Percentiles rank a stretch among this genome's conserved stretches.
These are phyloP conservation scores for Cryphonectria japonica DNA, from an alignment of 2,329 filamentous ascomycete species.

Conservation along the genomic window DNA sequence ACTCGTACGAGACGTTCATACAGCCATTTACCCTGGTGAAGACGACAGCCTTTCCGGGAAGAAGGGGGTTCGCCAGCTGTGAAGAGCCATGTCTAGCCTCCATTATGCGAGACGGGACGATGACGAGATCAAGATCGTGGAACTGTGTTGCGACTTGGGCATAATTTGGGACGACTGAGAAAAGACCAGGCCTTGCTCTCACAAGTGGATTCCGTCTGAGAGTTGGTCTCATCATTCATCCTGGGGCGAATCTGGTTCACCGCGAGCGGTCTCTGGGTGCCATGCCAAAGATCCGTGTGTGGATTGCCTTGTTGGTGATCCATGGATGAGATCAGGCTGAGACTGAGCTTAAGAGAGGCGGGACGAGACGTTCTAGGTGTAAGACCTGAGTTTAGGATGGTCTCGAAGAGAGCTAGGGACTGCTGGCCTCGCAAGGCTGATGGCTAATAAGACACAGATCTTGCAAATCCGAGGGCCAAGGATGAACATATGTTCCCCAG, in stretches of 20 bases:
- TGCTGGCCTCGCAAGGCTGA: not conserved
- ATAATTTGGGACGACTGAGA: not conserved
- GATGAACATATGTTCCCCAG: no score
- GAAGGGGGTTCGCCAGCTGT: not conserved
- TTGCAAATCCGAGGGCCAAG: not conserved
- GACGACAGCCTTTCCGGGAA: not conserved
- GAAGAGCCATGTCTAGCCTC: not conserved
- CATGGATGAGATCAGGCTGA: not conserved
- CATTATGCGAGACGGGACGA: slow-evolving; percentile 3
- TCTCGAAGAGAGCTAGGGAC: not conserved
- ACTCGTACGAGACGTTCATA: not conserved
- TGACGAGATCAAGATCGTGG: not conserved
- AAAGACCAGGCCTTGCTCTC: not conserved
- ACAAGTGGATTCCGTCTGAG: slow-evolving; percentile 2
- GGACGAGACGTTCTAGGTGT: not conserved
- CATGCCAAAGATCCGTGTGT: no score
- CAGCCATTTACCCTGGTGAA: not conserved
- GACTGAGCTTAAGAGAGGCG: not conserved
- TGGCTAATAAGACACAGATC: not conserved
- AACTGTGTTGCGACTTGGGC: not conserved
- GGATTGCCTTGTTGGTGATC: not conserved
- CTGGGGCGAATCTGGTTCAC: not conserved
- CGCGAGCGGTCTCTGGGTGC: not conserved
- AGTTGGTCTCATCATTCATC: slow-evolving; percentile 4
- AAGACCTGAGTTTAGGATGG: not conserved